Percentiles rank a stretch among this genome's conserved stretches.
These are phyloP conservation scores for Penicillium nucicola DNA, from an alignment of 495 filamentous ascomycete genomes.

Conservation along the genomic window DNA sequence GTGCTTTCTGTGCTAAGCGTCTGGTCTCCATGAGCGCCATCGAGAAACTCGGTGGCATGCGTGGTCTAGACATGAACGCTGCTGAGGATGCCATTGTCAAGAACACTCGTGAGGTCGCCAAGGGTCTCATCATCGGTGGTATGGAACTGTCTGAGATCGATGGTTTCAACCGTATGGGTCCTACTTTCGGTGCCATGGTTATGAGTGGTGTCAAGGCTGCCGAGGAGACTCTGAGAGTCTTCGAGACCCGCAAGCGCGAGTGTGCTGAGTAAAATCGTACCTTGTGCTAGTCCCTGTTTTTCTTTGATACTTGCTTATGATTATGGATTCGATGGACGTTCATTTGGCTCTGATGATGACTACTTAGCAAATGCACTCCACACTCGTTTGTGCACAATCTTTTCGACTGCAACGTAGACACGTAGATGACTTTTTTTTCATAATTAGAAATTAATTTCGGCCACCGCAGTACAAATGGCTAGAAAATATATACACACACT, in stretches of 20 bases:
- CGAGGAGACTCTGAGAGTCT: conserved; percentile 74
- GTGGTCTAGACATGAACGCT: conserved; percentile 83
- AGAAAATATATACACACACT: not conserved
- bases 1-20: conserved; percentile 83
- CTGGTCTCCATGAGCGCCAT: conserved; percentile 77
- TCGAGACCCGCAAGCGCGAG: conserved; percentile 70
- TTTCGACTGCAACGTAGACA: not conserved
- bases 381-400: conserved; percentile 18
- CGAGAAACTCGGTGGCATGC: conserved; percentile 84
- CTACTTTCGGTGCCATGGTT: conserved; percentile 80
- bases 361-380: conserved; percentile 15
- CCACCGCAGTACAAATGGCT: not conserved
- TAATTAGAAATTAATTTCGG: conserved; percentile 9
- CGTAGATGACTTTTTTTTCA: not conserved
- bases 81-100: conserved; percentile 92
- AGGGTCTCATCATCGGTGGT: conserved; percentile 84
- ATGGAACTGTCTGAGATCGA: conserved; percentile 93
- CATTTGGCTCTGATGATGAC: conserved; percentile 2
- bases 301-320: not conserved
- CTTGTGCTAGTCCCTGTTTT: not conserved
- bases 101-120: conserved; percentile 79
- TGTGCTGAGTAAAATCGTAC: conserved; percentile 39
- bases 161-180: conserved; percentile 81
- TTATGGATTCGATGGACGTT: not conserved
- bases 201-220: conserved; percentile 83